Conservation (phyloP, 2,329 filamentous ascomycete species). For the Monosporascus sp. region DNA sequence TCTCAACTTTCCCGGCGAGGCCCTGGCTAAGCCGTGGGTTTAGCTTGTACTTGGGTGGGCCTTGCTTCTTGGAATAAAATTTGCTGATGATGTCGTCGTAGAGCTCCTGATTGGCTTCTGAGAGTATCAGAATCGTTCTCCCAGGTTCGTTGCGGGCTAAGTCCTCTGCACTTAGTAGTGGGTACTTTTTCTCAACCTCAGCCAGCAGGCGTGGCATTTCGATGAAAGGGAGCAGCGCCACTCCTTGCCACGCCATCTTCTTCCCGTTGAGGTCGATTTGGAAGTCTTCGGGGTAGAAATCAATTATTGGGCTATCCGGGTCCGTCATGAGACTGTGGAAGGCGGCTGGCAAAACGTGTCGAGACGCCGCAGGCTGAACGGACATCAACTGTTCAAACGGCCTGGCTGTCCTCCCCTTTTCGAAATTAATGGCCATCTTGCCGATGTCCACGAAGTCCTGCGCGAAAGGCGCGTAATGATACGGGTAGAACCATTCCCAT, state of each 20-base stretch:
- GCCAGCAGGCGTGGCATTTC: conserved; percentile 80
- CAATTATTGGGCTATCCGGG: conserved; percentile 83
- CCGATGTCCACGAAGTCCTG: conserved; percentile 84
- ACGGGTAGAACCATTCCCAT: conserved; percentile 99
- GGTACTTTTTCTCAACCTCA: conserved; percentile 80
- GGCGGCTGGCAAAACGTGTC: conserved; percentile 79
- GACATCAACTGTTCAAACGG: conserved; percentile 99
- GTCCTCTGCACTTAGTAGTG: conserved; percentile 71
- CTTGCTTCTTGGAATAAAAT: conserved; percentile 90
- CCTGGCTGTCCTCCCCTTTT: conserved; percentile 77
- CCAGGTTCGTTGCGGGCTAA: conserved; percentile 72
- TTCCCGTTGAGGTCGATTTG: conserved; percentile 92
- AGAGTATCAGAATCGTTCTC: conserved; percentile 76
- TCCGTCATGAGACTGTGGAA: conserved; percentile 91
- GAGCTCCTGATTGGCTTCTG: conserved; percentile 69
- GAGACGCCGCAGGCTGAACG: conserved; percentile 87
- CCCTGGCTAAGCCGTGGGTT: conserved; percentile 72
- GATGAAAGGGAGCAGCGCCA: conserved; percentile 91
- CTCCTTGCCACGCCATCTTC: conserved; percentile 97
- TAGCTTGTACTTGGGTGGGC: conserved; percentile 60
- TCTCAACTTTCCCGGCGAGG: conserved; percentile 73
- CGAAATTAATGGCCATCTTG: conserved; percentile 74
- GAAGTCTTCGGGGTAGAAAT: conserved; percentile 96
- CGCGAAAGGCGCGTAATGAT: conserved; percentile 96
- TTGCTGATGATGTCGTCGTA: conserved; percentile 79